A percentile compares a stretch with the other conserved stretches of the same genome.
These are phyloP conservation scores for Grigorovia transvaalensis DNA, from an alignment of 805 yeast species.

Conservation along the genomic window DNA sequence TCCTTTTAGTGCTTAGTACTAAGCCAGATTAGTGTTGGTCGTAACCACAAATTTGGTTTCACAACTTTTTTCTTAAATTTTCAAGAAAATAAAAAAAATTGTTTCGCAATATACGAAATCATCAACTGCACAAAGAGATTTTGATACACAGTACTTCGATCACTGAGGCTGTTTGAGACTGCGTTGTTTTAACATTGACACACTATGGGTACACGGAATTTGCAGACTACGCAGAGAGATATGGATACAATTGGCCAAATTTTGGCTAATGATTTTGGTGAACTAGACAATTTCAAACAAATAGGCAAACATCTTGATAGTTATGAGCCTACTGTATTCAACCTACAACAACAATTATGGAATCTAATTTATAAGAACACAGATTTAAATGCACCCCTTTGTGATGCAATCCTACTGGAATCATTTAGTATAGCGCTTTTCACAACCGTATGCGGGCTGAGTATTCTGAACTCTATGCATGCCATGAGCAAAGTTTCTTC, in stretches of 20 bases:
- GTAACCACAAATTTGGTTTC: too few relatives aligned
- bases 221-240: not conserved
- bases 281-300: not conserved
- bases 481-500: not conserved
- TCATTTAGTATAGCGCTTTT: not conserved
- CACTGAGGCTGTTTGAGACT: too few relatives aligned
- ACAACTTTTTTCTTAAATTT: too few relatives aligned
- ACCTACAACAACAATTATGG: not conserved
- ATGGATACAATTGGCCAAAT: not conserved
- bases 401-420: not conserved
- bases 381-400: not conserved
- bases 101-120: too few relatives aligned
- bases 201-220: too few relatives aligned
- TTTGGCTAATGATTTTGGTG: not conserved
- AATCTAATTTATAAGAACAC: not conserved
- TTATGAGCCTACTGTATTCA: not conserved
- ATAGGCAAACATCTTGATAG: not conserved
- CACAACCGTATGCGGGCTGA: not conserved
- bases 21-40: too few relatives aligned
- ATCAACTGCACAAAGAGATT: too few relatives aligned
- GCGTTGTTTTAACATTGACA: too few relatives aligned
- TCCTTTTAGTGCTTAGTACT: too few relatives aligned
- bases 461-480: not conserved
- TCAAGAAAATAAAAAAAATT: too few relatives aligned
- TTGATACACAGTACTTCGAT: too few relatives aligned